Conservation (phyloP, 306 rosid genomes). For the Cercis canadensis region DNA sequence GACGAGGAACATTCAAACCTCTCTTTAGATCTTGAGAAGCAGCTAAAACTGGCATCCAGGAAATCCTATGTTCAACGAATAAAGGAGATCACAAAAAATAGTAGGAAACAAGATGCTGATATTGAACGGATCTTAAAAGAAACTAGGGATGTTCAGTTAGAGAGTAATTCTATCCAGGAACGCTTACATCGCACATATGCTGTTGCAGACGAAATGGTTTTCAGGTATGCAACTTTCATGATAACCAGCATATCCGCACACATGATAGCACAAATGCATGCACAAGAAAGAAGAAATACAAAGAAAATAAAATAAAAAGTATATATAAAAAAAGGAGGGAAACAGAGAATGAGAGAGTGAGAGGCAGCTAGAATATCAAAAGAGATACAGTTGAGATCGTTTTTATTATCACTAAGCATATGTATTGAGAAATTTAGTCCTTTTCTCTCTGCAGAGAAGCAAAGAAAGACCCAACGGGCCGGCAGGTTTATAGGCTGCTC, state of each 20-base stretch:
- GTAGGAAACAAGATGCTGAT: constrained; percentile 59
- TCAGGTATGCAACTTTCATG: constrained; percentile 62
- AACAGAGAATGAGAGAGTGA: no score
- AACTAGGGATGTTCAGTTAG: constrained; percentile 88
- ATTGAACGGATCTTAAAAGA: constrained; percentile 77
- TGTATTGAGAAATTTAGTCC: constrained; percentile 19
- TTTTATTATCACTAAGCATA: background rate
- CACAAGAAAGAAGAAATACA: no score
- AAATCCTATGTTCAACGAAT: constrained; percentile 73
- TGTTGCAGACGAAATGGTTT: constrained; percentile 79
- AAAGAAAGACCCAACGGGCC: constrained; percentile 10
- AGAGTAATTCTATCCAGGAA: constrained; percentile 86
- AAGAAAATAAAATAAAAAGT: no score
- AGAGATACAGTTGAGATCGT: constrained; percentile 12
- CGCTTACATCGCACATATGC: constrained; percentile 84
- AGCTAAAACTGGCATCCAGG: constrained; percentile 55
- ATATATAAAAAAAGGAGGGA: no score
- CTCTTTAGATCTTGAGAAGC: constrained; percentile 47
- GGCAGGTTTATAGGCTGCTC: constrained; percentile 75
- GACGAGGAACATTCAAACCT: constrained; percentile 51
- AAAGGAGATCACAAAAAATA: constrained; percentile 62
- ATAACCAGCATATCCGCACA: constrained; percentile 6
- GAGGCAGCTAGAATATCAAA: constrained; percentile 10
- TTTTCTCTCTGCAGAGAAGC: constrained; percentile 30
- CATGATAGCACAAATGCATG: background rate